Conservation (phyloP, 2,329 filamentous ascomycete species). For the Xylariaceae sp. region DNA sequence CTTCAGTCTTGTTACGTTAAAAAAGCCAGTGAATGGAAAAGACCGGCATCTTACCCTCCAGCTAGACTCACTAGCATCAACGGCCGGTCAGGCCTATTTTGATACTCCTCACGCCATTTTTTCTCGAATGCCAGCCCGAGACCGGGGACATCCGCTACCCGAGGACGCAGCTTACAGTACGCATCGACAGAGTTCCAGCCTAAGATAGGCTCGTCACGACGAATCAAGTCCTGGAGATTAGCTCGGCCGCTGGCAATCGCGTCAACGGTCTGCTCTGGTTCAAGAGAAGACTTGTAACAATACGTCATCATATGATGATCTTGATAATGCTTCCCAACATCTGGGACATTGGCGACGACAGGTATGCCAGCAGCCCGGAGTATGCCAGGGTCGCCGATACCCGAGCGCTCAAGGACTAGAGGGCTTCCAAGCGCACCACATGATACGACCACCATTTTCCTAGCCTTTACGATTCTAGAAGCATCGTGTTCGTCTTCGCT, state of each 20-base stretch:
- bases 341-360: conserved; percentile 39
- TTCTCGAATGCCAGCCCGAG: conserved; percentile 21
- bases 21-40: neutral
- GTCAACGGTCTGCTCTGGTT: conserved; percentile 17
- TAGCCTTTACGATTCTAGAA: conserved; percentile 34
- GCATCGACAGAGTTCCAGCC: conserved; percentile 22
- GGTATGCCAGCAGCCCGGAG: conserved; percentile 34
- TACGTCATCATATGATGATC: conserved; percentile 47
- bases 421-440: conserved; percentile 41
- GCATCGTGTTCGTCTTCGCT: neutral
- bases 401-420: conserved; percentile 48
- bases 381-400: conserved; percentile 42
- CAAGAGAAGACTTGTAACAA: conserved; percentile 35
- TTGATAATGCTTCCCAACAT: conserved; percentile 45
- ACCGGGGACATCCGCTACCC: conserved; percentile 14
- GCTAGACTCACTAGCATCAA: conserved; percentile 10
- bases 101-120: conserved; percentile 20
- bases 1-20: neutral
- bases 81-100: conserved; percentile 16
- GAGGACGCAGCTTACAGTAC: conserved; percentile 20
- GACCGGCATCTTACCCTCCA: neutral
- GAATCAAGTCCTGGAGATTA: conserved; percentile 8
- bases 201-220: conserved; percentile 13
- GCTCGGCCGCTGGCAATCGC: conserved; percentile 6
- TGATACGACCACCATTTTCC: conserved; percentile 41